Conservation (phyloP, 2,329 filamentous ascomycete species). For the Aspergillus hortae region DNA sequence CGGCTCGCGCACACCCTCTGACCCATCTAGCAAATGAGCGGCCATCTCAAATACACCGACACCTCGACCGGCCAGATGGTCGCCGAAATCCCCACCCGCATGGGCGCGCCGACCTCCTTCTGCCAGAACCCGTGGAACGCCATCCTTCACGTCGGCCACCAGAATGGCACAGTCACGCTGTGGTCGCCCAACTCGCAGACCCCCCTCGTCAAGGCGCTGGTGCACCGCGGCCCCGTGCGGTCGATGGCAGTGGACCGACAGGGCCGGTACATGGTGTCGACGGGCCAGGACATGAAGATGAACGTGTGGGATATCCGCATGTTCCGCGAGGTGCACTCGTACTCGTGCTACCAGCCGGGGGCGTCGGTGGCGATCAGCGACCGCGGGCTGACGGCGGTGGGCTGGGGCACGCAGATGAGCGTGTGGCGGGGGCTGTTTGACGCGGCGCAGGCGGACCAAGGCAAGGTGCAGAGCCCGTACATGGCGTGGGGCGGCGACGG, state of each 20-base stretch:
- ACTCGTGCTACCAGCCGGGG: slow-evolving; percentile 78
- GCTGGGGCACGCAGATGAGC: slow-evolving; percentile 84
- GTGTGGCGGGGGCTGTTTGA: slow-evolving; percentile 90
- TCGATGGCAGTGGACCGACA: slow-evolving; percentile 81
- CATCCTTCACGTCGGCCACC: slow-evolving; percentile 85
- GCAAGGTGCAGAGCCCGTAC: slow-evolving; percentile 82
- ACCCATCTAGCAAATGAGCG: slow-evolving; percentile 62
- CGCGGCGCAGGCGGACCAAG: slow-evolving; percentile 65
- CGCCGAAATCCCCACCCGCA: slow-evolving; percentile 76
- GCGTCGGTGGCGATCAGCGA: slow-evolving; percentile 86
- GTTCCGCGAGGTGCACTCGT: slow-evolving; percentile 88
- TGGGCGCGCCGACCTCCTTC: slow-evolving; percentile 79
- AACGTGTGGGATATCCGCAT: slow-evolving; percentile 94
- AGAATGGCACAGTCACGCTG: slow-evolving; percentile 89
- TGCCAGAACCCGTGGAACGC: slow-evolving; percentile 90
- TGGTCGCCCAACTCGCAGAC: slow-evolving; percentile 92
- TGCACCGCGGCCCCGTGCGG: slow-evolving; percentile 84
- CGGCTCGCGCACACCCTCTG: neutral
- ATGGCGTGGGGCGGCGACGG: slow-evolving; percentile 91
- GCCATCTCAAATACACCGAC: slow-evolving; percentile 90
- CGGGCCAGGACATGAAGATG: slow-evolving; percentile 86
- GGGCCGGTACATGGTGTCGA: slow-evolving; percentile 92
- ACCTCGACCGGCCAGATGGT: slow-evolving; percentile 89
- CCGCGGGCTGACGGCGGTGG: slow-evolving; percentile 78
- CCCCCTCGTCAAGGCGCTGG: slow-evolving; percentile 84